Base-by-base conservation (phyloP, 495 filamentous ascomycete species). In the Tuber indicum region DNA sequence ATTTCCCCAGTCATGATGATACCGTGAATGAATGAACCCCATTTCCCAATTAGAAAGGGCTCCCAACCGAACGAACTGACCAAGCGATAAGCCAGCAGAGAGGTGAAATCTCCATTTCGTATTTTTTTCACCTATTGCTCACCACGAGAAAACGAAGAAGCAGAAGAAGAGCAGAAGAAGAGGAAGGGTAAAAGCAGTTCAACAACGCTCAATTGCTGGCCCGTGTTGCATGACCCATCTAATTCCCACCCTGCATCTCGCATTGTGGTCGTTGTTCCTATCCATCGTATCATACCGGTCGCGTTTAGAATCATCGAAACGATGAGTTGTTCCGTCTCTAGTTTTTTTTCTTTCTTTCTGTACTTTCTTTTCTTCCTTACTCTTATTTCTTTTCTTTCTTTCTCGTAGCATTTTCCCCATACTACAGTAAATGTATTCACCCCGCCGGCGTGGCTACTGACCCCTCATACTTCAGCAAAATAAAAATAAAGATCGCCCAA, bases 241-340 rank as follows among this genome's bases (percentile, higher is more conserved):
- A 80, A 80, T 80, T 80, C 79, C 78, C 71, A 80, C 78, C 78
- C 78, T 80, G 78, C 78, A 80, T 80, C 78, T 80, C 79, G 58
- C 78, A 74, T 80, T 76, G 78, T 80, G 73, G 78, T 80, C 78
- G 78, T 80, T 80, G 78, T 80, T 76, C 78, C 78, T 78, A 80
- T 80, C 78, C 78, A 80, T 80, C 78, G 78, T 80, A 80, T 80
- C 78, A 80, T 80, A 80, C 78, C 72, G 72, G 78, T 80, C 52
- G 78, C 47, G 77, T 80, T 80, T 78, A 72, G 79, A 80, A 80
- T 80, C 75, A 80, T 70, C 76, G 78, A 80, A 80, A 80, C 78
- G 78, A 80, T 80, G 78, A 80, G 78, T 80, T 80, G 78, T 80
- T 80, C 78, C 78, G 77, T 80, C 78, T 76, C 79, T 80, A 76